Conservation (phyloP, 2,329 filamentous ascomycete genomes). For the Ceratocystis ficicola region DNA sequence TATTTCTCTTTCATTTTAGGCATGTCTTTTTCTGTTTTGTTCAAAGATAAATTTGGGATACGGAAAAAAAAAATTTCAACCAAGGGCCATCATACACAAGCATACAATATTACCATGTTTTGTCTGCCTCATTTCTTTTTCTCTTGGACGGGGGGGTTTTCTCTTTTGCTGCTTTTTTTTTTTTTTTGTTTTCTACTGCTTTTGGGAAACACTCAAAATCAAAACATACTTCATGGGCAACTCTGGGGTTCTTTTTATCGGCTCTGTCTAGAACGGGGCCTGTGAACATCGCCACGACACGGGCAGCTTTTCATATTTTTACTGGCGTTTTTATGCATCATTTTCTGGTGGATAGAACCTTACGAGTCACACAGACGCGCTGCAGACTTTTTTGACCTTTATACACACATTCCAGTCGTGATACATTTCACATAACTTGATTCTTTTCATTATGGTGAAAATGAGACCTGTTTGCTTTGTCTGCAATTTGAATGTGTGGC, state of each 20-base stretch:
- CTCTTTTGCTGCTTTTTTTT: constrained; percentile 2
- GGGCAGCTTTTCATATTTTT: background rate
- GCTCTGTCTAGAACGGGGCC: background rate
- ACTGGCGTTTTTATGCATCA: background rate
- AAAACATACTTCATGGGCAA: background rate
- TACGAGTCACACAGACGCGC: background rate
- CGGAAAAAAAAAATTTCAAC: background rate
- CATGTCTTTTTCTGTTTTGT: background rate
- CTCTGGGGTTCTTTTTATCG: background rate
- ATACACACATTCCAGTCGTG: background rate
- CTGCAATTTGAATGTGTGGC: too few relatives aligned
- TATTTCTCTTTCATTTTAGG: background rate
- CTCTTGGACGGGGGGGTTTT: background rate
- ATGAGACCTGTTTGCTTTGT: background rate
- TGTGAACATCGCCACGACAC: background rate
- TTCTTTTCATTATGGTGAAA: background rate
- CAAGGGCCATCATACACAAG: background rate
- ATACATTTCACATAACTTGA: background rate
- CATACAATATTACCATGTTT: too few relatives aligned
- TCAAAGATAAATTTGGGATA: constrained; percentile 11
- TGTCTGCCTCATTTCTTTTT: background rate
- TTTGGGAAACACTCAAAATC: background rate
- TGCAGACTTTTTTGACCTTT: background rate
- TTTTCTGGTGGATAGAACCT: background rate
- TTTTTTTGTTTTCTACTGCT: background rate